Evolutionary conservation across 305 asterid species (phyloP).

Genomic region (Ruellia speciosa): DNA sequence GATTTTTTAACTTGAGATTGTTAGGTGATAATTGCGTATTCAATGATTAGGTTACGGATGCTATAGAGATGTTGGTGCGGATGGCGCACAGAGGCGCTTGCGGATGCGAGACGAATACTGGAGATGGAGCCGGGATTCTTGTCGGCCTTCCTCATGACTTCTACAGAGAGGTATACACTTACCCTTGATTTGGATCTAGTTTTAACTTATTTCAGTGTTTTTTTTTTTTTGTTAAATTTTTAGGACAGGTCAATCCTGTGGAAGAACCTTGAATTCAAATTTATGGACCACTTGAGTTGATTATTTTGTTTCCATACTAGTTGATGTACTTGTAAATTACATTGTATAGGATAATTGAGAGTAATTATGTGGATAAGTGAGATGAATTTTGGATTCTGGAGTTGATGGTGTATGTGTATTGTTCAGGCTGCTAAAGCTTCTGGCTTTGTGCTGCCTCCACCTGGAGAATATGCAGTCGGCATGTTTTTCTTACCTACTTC

Average conservation of each 20-base stretch:
- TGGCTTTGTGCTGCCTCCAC: slow-evolving; percentile 86
- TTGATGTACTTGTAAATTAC: too few relatives aligned
- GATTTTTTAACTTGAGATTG: too few relatives aligned
- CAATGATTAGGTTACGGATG: slow-evolving; percentile 71
- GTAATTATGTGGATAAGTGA: neutral
- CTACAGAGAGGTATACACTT: slow-evolving; percentile 59
- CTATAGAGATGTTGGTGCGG: slow-evolving; percentile 89
- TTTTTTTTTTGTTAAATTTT: too few relatives aligned
- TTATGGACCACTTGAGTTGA: too few relatives aligned
- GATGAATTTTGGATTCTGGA: slow-evolving; percentile 6
- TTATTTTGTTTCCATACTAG: too few relatives aligned
- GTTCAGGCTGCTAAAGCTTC: slow-evolving; percentile 60
- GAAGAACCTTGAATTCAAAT: too few relatives aligned
- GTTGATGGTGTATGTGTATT: slow-evolving; percentile 13
- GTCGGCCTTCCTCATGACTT: slow-evolving; percentile 90
- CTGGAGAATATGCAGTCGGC: slow-evolving; percentile 92
- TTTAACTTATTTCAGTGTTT: neutral
- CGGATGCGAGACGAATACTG: slow-evolving; percentile 95
- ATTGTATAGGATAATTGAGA: too few relatives aligned
- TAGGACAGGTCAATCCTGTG: neutral
- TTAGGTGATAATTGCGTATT: slow-evolving; percentile 16
- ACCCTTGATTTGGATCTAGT: neutral
- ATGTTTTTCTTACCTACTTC: slow-evolving; percentile 97
- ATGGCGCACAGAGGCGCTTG: slow-evolving; percentile 99
- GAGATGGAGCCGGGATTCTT: slow-evolving; percentile 99